These are phyloP conservation scores for Trichoderma koningiopsis DNA, from an alignment of 2,329 filamentous ascomycete species.

Conservation along the genomic window DNA sequence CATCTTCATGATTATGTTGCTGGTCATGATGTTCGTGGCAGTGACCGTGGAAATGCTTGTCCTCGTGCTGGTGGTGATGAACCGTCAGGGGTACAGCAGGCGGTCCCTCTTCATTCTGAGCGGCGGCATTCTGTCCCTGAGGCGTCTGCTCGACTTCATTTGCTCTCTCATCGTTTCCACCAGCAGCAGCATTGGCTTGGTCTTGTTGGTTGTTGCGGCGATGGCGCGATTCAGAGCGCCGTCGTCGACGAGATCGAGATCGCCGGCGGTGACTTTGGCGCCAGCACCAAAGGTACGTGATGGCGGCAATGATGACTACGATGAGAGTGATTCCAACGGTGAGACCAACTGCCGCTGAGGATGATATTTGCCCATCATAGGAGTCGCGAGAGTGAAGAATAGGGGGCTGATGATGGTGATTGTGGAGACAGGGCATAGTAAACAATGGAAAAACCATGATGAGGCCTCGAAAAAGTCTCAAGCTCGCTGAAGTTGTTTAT, in stretches of 20 bases:
- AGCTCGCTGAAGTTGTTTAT: neutral
- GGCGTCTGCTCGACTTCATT: neutral
- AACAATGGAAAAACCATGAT: slow-evolving; percentile 17
- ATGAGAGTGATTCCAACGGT: slow-evolving; percentile 18
- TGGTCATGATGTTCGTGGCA: neutral
- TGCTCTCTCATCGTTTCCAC: neutral
- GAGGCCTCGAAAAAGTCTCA: neutral
- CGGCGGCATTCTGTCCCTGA: neutral
- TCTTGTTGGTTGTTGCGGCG: neutral
- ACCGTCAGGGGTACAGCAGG: neutral
- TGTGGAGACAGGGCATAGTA: slow-evolving; percentile 16
- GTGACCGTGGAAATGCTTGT: slow-evolving; percentile 14
- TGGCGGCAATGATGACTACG: neutral
- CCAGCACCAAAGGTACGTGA: slow-evolving; percentile 19
- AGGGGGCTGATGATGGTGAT: neutral
- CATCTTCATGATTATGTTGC: neutral
- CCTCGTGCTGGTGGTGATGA: slow-evolving; percentile 19
- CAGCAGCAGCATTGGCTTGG: neutral
- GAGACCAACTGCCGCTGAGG: slow-evolving; percentile 9
- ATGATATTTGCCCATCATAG: slow-evolving; percentile 12
- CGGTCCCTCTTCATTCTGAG: neutral
- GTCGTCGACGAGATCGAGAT: neutral
- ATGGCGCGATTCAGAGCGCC: neutral
- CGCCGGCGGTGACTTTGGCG: neutral
- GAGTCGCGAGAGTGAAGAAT: neutral